phyloP scores from a whole-genome alignment of 352 stramenopile species.

The Phytopythium vexans region DNA sequence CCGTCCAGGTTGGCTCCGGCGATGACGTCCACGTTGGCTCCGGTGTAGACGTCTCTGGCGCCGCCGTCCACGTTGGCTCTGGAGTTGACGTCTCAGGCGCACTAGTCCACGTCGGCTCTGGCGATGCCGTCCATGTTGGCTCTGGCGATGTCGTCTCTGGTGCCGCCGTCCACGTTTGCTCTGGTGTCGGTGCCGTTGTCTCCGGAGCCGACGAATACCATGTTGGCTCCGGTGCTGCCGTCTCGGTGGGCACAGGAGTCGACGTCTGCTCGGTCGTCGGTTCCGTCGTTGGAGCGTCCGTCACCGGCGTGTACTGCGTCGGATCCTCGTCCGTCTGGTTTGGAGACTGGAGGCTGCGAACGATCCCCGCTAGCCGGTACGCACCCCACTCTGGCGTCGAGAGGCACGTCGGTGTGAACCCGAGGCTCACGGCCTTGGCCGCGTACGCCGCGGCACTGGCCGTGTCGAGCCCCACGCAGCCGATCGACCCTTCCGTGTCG shows the following conservation, averaged over 20 bases:
- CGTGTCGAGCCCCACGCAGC: conserved; percentile 23
- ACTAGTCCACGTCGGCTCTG: too few relatives aligned
- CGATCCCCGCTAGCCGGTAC: conserved; percentile 12
- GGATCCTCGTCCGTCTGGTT: neutral
- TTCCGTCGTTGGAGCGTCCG: neutral
- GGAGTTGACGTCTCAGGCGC: too few relatives aligned
- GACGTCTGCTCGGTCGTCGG: neutral
- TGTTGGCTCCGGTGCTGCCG: neutral
- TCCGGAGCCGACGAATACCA: too few relatives aligned
- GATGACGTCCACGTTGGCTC: too few relatives aligned
- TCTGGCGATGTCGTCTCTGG: too few relatives aligned
- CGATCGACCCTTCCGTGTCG: conserved; percentile 20
- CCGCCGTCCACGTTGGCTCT: too few relatives aligned
- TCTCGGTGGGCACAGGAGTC: neutral
- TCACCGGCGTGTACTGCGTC: neutral
- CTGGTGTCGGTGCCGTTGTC: too few relatives aligned
- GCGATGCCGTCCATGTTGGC: too few relatives aligned
- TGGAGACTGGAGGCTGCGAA: conserved; percentile 1
- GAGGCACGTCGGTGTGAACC: conserved; percentile 17
- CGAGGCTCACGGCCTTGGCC: conserved; percentile 3
- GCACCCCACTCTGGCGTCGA: conserved; percentile 11
- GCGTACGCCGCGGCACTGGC: neutral
- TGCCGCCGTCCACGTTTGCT: too few relatives aligned
- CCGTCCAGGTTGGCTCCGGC: too few relatives aligned
- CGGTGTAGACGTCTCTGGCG: too few relatives aligned